Evolutionary conservation across 106 monocot species (phyloP).

Genomic region (Allium sativum): DNA sequence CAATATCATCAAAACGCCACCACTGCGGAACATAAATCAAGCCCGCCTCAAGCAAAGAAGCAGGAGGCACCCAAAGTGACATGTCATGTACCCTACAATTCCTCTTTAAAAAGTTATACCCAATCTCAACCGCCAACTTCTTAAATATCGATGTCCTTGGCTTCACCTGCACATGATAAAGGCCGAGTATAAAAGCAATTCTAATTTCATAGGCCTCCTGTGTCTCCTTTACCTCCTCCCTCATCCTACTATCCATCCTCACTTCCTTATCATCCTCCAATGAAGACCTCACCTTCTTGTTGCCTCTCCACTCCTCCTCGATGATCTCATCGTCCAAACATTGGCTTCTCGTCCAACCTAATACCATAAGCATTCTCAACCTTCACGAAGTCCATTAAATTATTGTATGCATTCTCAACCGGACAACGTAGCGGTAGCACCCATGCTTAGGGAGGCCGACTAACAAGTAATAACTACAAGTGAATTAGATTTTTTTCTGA

Average conservation of each 20-base stretch:
- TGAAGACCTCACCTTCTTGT: slow-evolving; percentile 36
- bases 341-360: slow-evolving; percentile 12
- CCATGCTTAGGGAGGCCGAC: slow-evolving; percentile 40
- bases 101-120: slow-evolving; percentile 45
- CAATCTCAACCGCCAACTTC: slow-evolving; percentile 33
- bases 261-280: slow-evolving; percentile 6
- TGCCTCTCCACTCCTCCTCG: neutral
- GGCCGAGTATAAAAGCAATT: slow-evolving; percentile 54
- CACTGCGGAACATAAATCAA: slow-evolving; percentile 45
- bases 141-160: slow-evolving; percentile 34
- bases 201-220: slow-evolving; percentile 34
- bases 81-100: slow-evolving; percentile 55
- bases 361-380: slow-evolving; percentile 24
- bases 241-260: slow-evolving; percentile 3
- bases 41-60: slow-evolving; percentile 55
- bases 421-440: slow-evolving; percentile 54
- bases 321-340: slow-evolving; percentile 16
- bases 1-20: too few relatives aligned
- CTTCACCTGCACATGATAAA: slow-evolving; percentile 45
- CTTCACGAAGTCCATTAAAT: slow-evolving; percentile 36
- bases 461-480: too few relatives aligned
- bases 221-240: slow-evolving; percentile 43
- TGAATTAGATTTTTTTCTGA: too few relatives aligned
- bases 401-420: slow-evolving; percentile 39
- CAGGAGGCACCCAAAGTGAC: slow-evolving; percentile 41